Conservation (phyloP, 2,329 filamentous ascomycete species). For the Neofusicoccum umdonicola region DNA sequence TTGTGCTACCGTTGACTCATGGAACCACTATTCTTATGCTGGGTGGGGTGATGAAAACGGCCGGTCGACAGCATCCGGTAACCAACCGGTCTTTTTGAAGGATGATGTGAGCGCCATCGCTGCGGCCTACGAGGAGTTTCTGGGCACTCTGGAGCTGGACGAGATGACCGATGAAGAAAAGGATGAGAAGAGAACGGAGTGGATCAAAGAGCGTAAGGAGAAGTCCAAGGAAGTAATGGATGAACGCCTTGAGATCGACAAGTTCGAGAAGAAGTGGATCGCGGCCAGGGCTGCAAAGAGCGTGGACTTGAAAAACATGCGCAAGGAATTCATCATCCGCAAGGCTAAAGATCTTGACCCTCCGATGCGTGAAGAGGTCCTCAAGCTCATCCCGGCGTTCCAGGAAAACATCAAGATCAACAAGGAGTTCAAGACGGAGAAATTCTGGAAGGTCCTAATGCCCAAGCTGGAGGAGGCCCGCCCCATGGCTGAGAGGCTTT, state of each 20-base stretch:
- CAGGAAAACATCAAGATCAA: constrained; percentile 39
- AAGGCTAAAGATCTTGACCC: constrained; percentile 37
- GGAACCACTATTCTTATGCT: constrained; percentile 37
- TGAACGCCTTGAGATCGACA: constrained; percentile 37
- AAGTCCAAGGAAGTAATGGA: constrained; percentile 14
- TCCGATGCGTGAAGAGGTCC: constrained; percentile 33
- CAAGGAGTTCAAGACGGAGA: constrained; percentile 30
- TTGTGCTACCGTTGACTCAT: constrained; percentile 37
- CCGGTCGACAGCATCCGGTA: constrained; percentile 27
- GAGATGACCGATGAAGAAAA: constrained; percentile 20
- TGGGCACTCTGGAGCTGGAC: background rate
- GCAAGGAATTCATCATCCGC: constrained; percentile 36
- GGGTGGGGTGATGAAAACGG: constrained; percentile 34
- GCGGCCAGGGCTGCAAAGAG: constrained; percentile 30
- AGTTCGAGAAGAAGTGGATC: constrained; percentile 35
- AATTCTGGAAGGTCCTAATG: constrained; percentile 28
- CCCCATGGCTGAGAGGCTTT: constrained; percentile 22
- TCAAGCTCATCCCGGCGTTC: constrained; percentile 41
- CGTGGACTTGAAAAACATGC: constrained; percentile 32
- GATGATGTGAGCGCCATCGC: constrained; percentile 7
- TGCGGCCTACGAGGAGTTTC: constrained; percentile 8
- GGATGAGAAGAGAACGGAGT: constrained; percentile 28
- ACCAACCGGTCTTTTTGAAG: constrained; percentile 16
- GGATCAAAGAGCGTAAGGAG: constrained; percentile 13
- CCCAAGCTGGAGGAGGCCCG: constrained; percentile 27